These are phyloP conservation scores for Oldenlandia corymbosa DNA, from an alignment of 257 asterid species.

Conservation along the genomic window DNA sequence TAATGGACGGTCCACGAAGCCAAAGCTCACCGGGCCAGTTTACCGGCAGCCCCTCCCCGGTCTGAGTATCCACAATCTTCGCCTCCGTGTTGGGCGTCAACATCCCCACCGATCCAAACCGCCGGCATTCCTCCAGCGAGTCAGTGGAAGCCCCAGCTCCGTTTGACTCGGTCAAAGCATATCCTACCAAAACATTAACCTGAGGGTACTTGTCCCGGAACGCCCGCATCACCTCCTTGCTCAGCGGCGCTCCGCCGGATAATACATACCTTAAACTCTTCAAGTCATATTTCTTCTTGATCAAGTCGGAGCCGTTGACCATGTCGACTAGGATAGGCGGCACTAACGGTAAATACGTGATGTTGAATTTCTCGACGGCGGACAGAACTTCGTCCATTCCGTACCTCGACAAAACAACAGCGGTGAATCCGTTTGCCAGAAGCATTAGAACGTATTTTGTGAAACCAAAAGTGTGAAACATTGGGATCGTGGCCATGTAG, in stretches of 20 bases:
- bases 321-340: conserved; percentile 81
- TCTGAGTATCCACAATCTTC: conserved; percentile 71
- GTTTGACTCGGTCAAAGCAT: conserved; percentile 83
- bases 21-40: conserved; percentile 85
- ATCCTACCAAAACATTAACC: conserved; percentile 69
- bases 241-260: conserved; percentile 90
- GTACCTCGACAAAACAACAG: conserved; percentile 64
- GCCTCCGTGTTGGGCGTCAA: conserved; percentile 81
- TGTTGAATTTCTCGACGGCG: conserved; percentile 59
- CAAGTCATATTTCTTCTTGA: conserved; percentile 51
- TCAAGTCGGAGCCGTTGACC: conserved; percentile 46
- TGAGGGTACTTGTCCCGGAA: conserved; percentile 60
- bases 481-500: conserved; percentile 77
- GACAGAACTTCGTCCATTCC: conserved; percentile 70
- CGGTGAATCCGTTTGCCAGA: conserved; percentile 65
- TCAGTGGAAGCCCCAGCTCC: conserved; percentile 81
- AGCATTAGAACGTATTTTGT: conserved; percentile 60
- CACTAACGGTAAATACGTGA: conserved; percentile 62
- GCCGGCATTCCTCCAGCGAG: conserved; percentile 76
- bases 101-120: conserved; percentile 79
- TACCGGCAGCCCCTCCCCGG: conserved; percentile 42
- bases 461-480: conserved; percentile 90
- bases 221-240: conserved; percentile 78
- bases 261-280: conserved; percentile 52
- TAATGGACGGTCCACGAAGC: conserved; percentile 74